phyloP scores from a whole-genome alignment of 2,329 filamentous ascomycete genomes.

The Diplodia mutila region DNA sequence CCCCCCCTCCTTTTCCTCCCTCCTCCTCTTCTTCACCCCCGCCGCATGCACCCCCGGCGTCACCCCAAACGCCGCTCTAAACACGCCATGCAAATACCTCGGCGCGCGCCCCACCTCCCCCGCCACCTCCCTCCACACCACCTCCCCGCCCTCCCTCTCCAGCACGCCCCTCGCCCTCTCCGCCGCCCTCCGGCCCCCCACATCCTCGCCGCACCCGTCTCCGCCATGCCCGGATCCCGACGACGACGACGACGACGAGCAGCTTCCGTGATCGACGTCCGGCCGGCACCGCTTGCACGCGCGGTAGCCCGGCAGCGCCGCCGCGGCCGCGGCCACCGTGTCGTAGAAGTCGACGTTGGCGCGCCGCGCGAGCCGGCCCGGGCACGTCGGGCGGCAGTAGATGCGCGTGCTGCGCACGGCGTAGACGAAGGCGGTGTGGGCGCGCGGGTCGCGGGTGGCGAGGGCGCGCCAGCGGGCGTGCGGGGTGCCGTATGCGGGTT shows the following conservation, averaged over 20 bases:
- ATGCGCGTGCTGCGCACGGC: conserved; percentile 60
- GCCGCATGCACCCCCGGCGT: conserved; percentile 53
- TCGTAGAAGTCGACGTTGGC: conserved; percentile 62
- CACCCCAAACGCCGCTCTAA: conserved; percentile 58
- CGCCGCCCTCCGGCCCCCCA: conserved; percentile 38
- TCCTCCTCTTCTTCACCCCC: not conserved
- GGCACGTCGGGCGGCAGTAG: conserved; percentile 66
- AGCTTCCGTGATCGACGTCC: too few relatives aligned
- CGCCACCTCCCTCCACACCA: conserved; percentile 55
- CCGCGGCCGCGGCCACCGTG: conserved; percentile 50
- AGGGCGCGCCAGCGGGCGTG: conserved; percentile 47
- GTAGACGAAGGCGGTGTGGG: conserved; percentile 57
- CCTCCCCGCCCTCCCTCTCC: conserved; percentile 30
- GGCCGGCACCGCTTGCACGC: conserved; percentile 63
- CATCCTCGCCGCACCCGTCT: conserved; percentile 38
- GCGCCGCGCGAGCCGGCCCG: conserved; percentile 61
- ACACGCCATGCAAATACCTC: conserved; percentile 63
- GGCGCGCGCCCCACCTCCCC: conserved; percentile 57
- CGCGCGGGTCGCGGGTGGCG: conserved; percentile 48
- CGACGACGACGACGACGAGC: too few relatives aligned
- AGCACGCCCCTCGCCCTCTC: conserved; percentile 35
- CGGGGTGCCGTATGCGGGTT: conserved; percentile 35
- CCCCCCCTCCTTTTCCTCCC: not conserved
- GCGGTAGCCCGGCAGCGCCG: conserved; percentile 51
- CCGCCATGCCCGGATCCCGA: too few relatives aligned